Evolutionary conservation across 2,329 filamentous ascomycete species (phyloP), one percentile per base, ranked within the genome.

Genomic region (Botrytis cinerea): DNA sequence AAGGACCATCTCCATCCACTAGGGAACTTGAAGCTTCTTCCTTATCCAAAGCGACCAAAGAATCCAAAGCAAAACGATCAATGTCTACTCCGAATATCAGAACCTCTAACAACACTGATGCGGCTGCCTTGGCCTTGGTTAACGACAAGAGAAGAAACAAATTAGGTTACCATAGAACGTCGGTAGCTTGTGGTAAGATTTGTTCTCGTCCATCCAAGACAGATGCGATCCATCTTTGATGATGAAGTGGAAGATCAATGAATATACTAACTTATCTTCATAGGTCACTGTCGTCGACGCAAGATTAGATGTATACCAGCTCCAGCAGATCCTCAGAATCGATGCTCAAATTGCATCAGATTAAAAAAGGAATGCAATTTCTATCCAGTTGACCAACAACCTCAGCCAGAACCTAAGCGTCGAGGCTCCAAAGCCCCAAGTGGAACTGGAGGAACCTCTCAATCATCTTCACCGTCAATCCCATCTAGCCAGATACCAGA

Each of bases 311-410:
- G 95, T 82, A 89, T 97, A 70, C 87, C 93, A 61, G 90, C 93
- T 14, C 87, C 89, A 67, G 90, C 91, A 76, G 93, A 97, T 78
- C 81, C 86, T 16, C 89, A 93, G 79, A 90, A 91, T 63, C 91
- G 94, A 76, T 98, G 95, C 83, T 89, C 92, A 76, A 97, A 97
- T 84, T 98, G 95, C 83, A 97, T 97, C 79, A 90, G 94, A 64
- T 85, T 98, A 80, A 97, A 97, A 83, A 98, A 97, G 80, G 94
- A 97, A 77, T 98, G 95, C 83, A 93, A 92, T 81, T 98, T 97
- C 83, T 93, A 91, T 78, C 93, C 95, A 0, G 95, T 98, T 35
- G 94, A 97, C 76, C 93, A 94, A 81, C 87, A 89, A 77, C 89
- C 88, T 40, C 86, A 87, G 16, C 74, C 81, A 45, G 80, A 84